Base-by-base conservation (phyloP, 2,329 filamentous ascomycete species). In the Raffaelea deltoideospora region DNA sequence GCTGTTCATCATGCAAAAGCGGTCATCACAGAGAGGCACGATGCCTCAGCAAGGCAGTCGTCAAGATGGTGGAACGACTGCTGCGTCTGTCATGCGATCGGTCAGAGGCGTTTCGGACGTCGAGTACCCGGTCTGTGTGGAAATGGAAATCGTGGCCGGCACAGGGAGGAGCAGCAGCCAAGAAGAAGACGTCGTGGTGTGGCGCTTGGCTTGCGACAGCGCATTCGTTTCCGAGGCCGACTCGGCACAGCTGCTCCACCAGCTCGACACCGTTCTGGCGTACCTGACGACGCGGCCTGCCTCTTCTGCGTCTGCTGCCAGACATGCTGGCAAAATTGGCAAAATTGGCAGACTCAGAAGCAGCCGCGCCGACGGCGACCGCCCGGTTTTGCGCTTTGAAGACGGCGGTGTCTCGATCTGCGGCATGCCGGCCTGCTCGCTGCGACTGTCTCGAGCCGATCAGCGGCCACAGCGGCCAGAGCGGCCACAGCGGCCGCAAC, bases 101-200 rank as follows among this genome's bases (percentile, higher is more conserved):
- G 53, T 81, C 1, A 63, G 66, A 14, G 72, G 78, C 1, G 57
- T 60, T 3, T 77, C 83, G 0, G 69, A 76, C 18, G 75, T 88
- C 1, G 85, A 93, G 44, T 92, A 87, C 52, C 78, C 83, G 0
- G 57, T 93, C 4, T 90, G 83, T 47, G 69, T 84, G 3, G 87
- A 95, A 56, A 74, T 90, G 52, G 84, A 93, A 51, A 56, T 71
- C 6, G 53, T 69, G n/a, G n/a, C n/a, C n/a, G n/a, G n/a, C n/a
- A n/a, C n/a, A n/a, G n/a, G n/a, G n/a, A n/a, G n/a, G n/a, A n/a
- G n/a, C 0, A 21, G 18, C 11, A 17, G 18, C 10, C 43, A 74
- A 11, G 30, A 31, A 0, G 24, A 20, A 4, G 34, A 41, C 23
- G 21, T 32, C 2, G 19, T 48, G 5, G 32, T 48, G 0, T 90